These are phyloP conservation scores for Mortierella sp. DNA, from an alignment of 371 early-diverging fungal species.

Conservation along the genomic window DNA sequence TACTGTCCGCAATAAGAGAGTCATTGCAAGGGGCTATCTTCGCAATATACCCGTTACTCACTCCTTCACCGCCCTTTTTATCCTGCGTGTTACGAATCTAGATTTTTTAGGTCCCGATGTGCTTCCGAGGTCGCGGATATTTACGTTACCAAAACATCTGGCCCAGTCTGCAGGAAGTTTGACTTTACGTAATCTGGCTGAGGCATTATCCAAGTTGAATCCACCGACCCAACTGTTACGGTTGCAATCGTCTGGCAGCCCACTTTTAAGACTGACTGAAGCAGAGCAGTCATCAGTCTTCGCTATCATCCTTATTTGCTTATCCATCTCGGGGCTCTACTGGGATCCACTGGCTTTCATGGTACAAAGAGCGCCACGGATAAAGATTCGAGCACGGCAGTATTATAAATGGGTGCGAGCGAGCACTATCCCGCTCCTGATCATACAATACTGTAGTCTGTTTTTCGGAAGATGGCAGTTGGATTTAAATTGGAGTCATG, in stretches of 20 bases:
- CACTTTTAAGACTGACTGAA: constrained; percentile 1
- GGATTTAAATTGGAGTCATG: not conserved
- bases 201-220: constrained; percentile 11
- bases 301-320: not conserved
- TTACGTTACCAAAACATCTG: constrained; percentile 6
- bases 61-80: not conserved
- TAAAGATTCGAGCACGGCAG: constrained; percentile 20
- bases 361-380: constrained; percentile 23
- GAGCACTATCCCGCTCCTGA: constrained; percentile 5
- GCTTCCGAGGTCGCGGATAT: not conserved
- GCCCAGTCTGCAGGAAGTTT: not conserved
- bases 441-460: not conserved
- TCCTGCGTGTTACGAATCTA: not conserved
- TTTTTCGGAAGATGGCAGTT: not conserved
- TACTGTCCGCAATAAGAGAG: not conserved
- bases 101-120: constrained; percentile 6
- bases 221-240: constrained; percentile 5
- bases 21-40: not conserved
- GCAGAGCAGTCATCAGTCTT: constrained; percentile 6
- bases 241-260: constrained; percentile 14
- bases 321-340: constrained; percentile 19
- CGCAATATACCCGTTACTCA: not conserved
- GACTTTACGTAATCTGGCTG: not conserved
- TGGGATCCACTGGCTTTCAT: constrained; percentile 40
- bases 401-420: constrained; percentile 17